Conservation (phyloP, 1,284 basidiomycete species). For the Cryptococcus amylolentus region DNA sequence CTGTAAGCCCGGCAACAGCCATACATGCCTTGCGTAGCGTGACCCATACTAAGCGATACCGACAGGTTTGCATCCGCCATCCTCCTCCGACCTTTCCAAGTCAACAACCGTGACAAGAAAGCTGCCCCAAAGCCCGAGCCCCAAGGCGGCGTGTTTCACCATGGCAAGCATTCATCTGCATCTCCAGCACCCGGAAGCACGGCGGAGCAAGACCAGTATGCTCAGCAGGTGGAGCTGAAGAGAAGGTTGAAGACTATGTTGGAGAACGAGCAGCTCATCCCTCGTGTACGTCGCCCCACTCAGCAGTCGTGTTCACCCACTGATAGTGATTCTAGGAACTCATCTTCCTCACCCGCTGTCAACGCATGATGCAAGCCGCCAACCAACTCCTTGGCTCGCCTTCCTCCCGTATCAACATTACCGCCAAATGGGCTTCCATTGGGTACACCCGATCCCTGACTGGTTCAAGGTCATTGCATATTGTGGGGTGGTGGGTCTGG, state of each 20-base stretch:
- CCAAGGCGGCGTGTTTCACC: neutral
- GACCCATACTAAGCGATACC: neutral
- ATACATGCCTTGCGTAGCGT: neutral
- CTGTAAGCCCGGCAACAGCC: conserved; percentile 47
- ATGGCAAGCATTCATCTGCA: neutral
- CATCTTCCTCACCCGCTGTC: conserved; percentile 76
- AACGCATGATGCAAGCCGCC: conserved; percentile 61
- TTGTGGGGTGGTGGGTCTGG: conserved; percentile 45
- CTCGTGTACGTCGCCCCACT: conserved; percentile 37
- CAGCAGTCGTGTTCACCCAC: neutral
- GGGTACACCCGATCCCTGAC: conserved; percentile 56
- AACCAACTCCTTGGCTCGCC: conserved; percentile 70
- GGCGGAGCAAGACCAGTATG: conserved; percentile 29
- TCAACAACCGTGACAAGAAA: conserved; percentile 17
- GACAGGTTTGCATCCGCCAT: conserved; percentile 49
- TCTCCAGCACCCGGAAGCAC: neutral
- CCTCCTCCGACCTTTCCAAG: conserved; percentile 45
- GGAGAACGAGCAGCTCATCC: conserved; percentile 53
- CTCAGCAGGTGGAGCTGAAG: conserved; percentile 53
- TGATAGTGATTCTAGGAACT: conserved; percentile 58
- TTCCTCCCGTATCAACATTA: conserved; percentile 81
- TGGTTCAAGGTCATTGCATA: conserved; percentile 51
- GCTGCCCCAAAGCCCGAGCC: conserved; percentile 3
- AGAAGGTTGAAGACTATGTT: conserved; percentile 52
- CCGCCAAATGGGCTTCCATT: conserved; percentile 57